Base-by-base conservation (phyloP, 2,329 filamentous ascomycete genomes). In the Pseudogymnoascus sp. region DNA sequence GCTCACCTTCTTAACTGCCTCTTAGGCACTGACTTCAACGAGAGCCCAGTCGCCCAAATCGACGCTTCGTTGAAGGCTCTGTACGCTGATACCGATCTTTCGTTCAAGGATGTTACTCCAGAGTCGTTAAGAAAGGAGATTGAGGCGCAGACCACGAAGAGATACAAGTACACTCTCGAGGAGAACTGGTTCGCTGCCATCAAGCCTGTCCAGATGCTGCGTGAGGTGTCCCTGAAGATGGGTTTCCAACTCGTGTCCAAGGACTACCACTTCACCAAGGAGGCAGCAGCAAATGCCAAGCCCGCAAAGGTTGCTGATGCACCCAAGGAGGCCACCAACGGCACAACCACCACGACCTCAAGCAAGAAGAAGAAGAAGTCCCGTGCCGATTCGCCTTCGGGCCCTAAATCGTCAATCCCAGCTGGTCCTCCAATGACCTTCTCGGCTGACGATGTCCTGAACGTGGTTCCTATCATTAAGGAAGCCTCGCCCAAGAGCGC, bases 1-100 rank as follows among this genome's bases (percentile, higher is more conserved):
- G 82, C 92, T 5, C 94, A 99, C 73, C 80, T 99, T 60, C 82
- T 99, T 68, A 99, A 99, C 80, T 99, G 94, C 75, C 80, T 99
- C 41, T 80, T 99, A 36, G 94, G 94, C 12, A 80, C 81, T 58
- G 84, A 83, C 42, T 77, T 93, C 62, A 96, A 96, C 74, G 70
- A 84, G n/a, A 85, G 88, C 68, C 94, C 94, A 25, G 80, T 82
- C 60, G 85, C 91, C 39, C 89, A 95, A 65, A 80, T 92, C 63
- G 92, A 97, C 68, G 78, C 87, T 64, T 82, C 84, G 6, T 76
- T 97, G 66, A 88, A 87, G 74, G 76, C 81, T 12, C 79, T 97
- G 60, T 99, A 96, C 74, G 81, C 86, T 14, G 91, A 96, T 68
- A 86, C 84, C 11, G 90, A 96, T 72, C 85, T 94, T 69, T 83